Percentiles rank a stretch among this genome's conserved stretches.
Evolutionary conservation across 108 stramenopile species (phyloP).

Genomic region (Conticribra guillardii): DNA sequence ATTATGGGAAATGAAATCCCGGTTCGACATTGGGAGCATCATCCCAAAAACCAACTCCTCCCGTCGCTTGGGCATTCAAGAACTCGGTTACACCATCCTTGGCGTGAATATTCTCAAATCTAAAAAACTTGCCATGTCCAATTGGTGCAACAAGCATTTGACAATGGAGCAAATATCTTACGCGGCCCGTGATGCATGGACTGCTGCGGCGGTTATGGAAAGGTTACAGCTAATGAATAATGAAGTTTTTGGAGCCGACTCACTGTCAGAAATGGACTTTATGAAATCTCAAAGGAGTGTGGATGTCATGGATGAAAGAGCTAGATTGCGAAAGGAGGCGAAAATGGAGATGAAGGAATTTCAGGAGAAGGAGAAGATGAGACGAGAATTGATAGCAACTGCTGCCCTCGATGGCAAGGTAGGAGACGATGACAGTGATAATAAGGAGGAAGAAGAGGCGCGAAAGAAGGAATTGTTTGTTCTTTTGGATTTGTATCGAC

Average conservation of each 20-base stretch:
- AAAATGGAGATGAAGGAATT: conserved; percentile 30
- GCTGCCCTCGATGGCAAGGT: not conserved
- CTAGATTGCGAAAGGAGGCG: conserved; percentile 29
- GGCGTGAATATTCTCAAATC: conserved; percentile 64
- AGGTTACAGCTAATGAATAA: conserved; percentile 36
- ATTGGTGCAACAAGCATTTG: conserved; percentile 69
- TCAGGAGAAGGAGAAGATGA: not conserved
- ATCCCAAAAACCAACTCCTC: conserved; percentile 16
- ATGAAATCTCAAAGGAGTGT: conserved; percentile 37
- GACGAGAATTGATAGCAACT: not conserved
- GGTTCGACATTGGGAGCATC: conserved; percentile 67
- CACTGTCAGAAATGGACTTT: conserved; percentile 40
- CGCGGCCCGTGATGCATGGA: conserved; percentile 86
- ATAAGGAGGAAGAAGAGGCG: not conserved
- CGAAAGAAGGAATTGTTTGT: conserved; percentile 18
- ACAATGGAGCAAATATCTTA: conserved; percentile 64
- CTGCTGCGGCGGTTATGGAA: conserved; percentile 64
- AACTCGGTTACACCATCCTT: conserved; percentile 46
- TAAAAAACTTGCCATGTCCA: conserved; percentile 48
- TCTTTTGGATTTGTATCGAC: conserved; percentile 15
- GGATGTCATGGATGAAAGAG: conserved; percentile 42
- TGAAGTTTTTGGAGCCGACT: conserved; percentile 38
- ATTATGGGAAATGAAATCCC: conserved; percentile 48
- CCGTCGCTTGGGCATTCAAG: conserved; percentile 49
- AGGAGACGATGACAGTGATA: not conserved